Base-by-base conservation (phyloP, 106 monocot genomes). In the Allium cepa region DNA sequence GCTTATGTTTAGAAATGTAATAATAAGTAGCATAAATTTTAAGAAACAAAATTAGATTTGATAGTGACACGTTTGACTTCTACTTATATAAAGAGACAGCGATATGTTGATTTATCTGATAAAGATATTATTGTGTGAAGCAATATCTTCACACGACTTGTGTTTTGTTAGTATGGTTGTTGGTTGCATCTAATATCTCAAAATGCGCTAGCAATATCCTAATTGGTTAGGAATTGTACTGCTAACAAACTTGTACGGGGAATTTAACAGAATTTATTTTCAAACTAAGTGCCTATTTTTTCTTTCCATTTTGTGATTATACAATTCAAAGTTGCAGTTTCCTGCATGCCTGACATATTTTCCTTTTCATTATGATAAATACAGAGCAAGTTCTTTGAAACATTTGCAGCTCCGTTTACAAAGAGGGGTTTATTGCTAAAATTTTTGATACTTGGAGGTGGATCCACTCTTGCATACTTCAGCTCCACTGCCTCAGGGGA, bases 361-460 rank as follows among this genome's bases (percentile, higher is more conserved):
- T 26, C 10, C 50, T 56, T 53, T 57, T 55, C 9, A 50, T 5
- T 27, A 52, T 7, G 17, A 67, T 18, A 9, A 68, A 67, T 67
- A 27, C 85, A 95, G 94, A 95, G 94, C 85, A 95, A 91, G 71
- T 95, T 95, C 85, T 95, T 95, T 22, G 88, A 95, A 79, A 95
- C 94, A 9, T 95, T 95, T 45, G 94, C 81, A 10, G 90, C 79
- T 28, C 94, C 94, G 1, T 91, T 95, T 79, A 88, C 83, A 27
- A 95, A 91, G 85, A 88, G 94, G 47, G 91, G 94, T 8, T 46
- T 95, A 36, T 67, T 95, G 70, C 88, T 95, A 58, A 95, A 91
- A 88, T 95, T 95, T 77, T 78, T 87, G 72, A 73, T 95, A 18
- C 52, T 95, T 15, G 91, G 90, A 4, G 85, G 94, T 6, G 91